These are phyloP conservation scores for Amaranthus tricolor DNA, from an alignment of 179 eudicot species.

Conservation along the genomic window DNA sequence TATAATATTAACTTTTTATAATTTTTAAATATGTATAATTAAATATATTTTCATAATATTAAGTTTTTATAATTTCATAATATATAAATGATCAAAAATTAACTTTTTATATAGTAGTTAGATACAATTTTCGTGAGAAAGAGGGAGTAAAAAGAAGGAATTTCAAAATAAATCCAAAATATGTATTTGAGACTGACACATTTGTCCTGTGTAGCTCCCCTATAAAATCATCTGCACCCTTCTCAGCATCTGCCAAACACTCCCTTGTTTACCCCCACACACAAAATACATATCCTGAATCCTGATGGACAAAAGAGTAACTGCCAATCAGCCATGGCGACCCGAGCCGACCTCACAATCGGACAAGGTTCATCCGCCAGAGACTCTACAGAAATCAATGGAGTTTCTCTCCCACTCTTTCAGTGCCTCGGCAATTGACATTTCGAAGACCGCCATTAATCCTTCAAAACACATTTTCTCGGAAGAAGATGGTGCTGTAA, in stretches of 20 bases:
- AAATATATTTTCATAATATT: too few relatives aligned
- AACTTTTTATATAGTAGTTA: too few relatives aligned
- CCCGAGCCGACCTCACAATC: slow-evolving; percentile 14
- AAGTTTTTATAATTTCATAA: too few relatives aligned
- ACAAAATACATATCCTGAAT: background rate
- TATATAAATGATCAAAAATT: too few relatives aligned
- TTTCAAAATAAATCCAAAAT: too few relatives aligned
- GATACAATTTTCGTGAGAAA: too few relatives aligned
- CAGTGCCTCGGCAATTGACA: slow-evolving; percentile 66
- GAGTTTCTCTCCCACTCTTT: slow-evolving; percentile 88
- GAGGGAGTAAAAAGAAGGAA: too few relatives aligned
- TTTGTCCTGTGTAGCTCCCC: slow-evolving; percentile 1
- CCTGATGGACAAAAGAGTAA: slow-evolving; percentile 29
- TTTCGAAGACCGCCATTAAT: slow-evolving; percentile 66
- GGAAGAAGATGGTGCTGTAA: slow-evolving; percentile 22
- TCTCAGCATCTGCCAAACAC: slow-evolving; percentile 8
- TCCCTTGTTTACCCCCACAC: background rate
- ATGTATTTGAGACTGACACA: slow-evolving; percentile 1
- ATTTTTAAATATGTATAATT: too few relatives aligned
- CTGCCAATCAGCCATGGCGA: slow-evolving; percentile 29
- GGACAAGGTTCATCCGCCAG: slow-evolving; percentile 52
- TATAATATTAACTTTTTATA: too few relatives aligned
- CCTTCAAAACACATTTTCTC: slow-evolving; percentile 25
- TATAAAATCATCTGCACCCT: slow-evolving; percentile 13
- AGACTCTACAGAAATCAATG: slow-evolving; percentile 76